Evolutionary conservation across 371 early-diverging fungal species (phyloP), one percentile per base, ranked within the genome.

Genomic region (Actinomortierella wolfii): DNA sequence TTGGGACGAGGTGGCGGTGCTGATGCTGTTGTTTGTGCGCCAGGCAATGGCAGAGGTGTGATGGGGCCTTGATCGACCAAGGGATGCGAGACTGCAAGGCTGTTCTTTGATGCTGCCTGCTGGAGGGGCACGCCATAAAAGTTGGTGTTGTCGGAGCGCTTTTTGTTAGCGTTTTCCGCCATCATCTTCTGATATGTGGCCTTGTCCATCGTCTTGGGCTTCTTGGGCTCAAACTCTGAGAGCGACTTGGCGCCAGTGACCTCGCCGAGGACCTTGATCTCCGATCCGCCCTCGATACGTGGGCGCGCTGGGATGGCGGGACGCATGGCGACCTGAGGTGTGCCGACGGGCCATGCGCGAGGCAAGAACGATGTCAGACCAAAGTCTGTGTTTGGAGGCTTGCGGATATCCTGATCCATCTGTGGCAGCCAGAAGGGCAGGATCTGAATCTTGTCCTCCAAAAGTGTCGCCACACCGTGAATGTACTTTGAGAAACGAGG

Each of bases 341-440:
- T 73, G 11, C 74, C 74, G 9, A 67, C 64, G 21, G 74, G 74
- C 74, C 74, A 73, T 14, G 74, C n/a, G 3, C 67, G 54, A 1
- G 86, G 84, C 51, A 83, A 70, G 67, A 77, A 83, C 0, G 77
- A 73, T 20, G 78, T 75, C 14, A 85, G 59, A 7, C 86, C 86
- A 68, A 83, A 81, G 46, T 81, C 81, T 3, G 80, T 77, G 24
- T 76, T 77, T 51, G 84, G 79, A 1, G 86, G 82, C 59, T 83
- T 92, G 59, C 92, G 90, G 57, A 96, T 95, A 76, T 97, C 97
- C 9, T 88, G 83, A 56, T 90, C 89, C 90, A 98, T 94, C 78
- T 98, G 97, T 14, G 94, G 91, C 51, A 92, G 66, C 99, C 99
- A 99, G 83, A 97, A 98, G n/a, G 99, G 99, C 42, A 99, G 80